Base-by-base conservation (phyloP, 1,139 yeast genomes). In the Diutina ranongensis region DNA sequence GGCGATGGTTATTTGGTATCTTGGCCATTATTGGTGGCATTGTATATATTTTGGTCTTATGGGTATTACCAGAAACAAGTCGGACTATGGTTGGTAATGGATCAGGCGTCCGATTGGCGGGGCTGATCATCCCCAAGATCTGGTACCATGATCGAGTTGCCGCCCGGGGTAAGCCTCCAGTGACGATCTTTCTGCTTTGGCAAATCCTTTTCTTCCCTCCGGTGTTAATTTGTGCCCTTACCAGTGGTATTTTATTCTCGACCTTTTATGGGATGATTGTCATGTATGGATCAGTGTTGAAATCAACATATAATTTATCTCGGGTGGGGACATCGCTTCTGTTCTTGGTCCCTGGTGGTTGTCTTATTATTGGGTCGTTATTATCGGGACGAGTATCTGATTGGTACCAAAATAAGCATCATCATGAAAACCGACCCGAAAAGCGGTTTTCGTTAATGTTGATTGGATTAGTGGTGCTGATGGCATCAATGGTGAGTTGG, bases 51-150 rank as follows among this genome's bases (percentile, higher is more conserved):
- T 20, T 62, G n/a, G 69, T 76, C 0, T 47, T 70, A 18, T 62
- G 70, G 21, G 58, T 71, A 19, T 58, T 76, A 15, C 82, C 83
- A 2, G 83, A 77, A 52, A 77, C 82, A 0, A 56, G 75, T 44
- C 56, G 82, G 28, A 74, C 68, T 49, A 60, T 76, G 19, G 82
- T 77, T 10, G 83, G 83, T 0, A 68, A 73, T 54, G 79, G 78
- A 2, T 68, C 60, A 28, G 50, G 57, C 44, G 46, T 50, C 32
- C 45, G 50, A 4, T 49, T 52, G 4, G 47, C 51, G 5, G 15
- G 15, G 5, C 34, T 31, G 34, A 5, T 31, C 5, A n/a, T 31
- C 4, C 34, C 34, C 4, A 31, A 31, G 34, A n/a, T 31, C 4
- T 31, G 34, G 34, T 31, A 31, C 34, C 4, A 21, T 4, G 20